phyloP scores from a whole-genome alignment of 495 filamentous ascomycete species.

The Xylaria bambusicola region DNA sequence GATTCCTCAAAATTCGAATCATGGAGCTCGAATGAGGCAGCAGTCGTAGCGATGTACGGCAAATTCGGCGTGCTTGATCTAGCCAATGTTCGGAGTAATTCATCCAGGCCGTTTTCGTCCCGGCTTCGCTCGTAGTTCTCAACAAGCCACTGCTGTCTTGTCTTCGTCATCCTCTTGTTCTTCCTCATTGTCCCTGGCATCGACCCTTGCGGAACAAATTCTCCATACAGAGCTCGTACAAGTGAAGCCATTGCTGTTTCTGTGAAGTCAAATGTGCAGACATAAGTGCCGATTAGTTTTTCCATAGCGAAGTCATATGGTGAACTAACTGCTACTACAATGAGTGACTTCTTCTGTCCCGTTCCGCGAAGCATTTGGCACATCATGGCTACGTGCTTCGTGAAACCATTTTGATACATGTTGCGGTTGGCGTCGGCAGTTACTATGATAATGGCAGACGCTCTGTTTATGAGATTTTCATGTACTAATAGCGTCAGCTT shows the following conservation, averaged over 20 bases:
- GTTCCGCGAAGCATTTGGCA: slow-evolving; percentile 62
- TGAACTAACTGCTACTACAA: slow-evolving; percentile 88
- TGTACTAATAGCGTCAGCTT: slow-evolving; percentile 55
- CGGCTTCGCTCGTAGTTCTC: slow-evolving; percentile 79
- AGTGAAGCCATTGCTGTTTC: slow-evolving; percentile 83
- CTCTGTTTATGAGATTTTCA: slow-evolving; percentile 84
- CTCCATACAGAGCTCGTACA: slow-evolving; percentile 78
- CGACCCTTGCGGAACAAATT: slow-evolving; percentile 67
- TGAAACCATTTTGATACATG: slow-evolving; percentile 85
- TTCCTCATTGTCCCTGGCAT: slow-evolving; percentile 81
- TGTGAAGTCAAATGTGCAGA: slow-evolving; percentile 93
- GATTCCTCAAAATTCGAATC: slow-evolving; percentile 69
- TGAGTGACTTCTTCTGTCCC: slow-evolving; percentile 68
- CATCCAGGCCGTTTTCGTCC: slow-evolving; percentile 69
- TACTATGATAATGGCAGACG: slow-evolving; percentile 80
- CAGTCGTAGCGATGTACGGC: slow-evolving; percentile 66
- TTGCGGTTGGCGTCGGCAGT: slow-evolving; percentile 91
- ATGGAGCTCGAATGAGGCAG: slow-evolving; percentile 72
- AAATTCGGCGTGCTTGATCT: slow-evolving; percentile 56
- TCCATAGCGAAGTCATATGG: slow-evolving; percentile 97
- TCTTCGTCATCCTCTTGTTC: slow-evolving; percentile 77
- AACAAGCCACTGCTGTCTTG: slow-evolving; percentile 85
- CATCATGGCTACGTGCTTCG: slow-evolving; percentile 92
- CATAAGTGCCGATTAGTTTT: slow-evolving; percentile 77
- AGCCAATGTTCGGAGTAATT: slow-evolving; percentile 65